Conservation (phyloP, 495 filamentous ascomycete genomes). For the Hypoxylon lienhwacheense region DNA sequence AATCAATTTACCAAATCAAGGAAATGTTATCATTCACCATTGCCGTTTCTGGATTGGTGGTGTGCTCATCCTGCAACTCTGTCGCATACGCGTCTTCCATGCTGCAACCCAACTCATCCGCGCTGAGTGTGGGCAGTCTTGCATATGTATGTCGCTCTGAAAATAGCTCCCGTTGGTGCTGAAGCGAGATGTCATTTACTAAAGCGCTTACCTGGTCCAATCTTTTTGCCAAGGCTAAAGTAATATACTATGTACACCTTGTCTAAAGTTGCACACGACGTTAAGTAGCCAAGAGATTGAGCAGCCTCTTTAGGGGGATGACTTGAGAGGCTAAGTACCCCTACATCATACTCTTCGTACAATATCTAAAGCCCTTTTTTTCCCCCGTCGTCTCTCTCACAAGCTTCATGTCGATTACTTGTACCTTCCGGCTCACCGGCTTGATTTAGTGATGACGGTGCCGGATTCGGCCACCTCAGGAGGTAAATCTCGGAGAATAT, state of each 20-base stretch:
- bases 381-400: neutral
- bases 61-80: conserved; percentile 28
- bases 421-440: conserved; percentile 24
- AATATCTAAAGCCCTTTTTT: conserved; percentile 9
- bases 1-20: conserved; percentile 33
- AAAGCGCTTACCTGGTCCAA: conserved; percentile 33
- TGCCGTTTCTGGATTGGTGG: conserved; percentile 29
- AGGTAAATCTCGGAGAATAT: conserved; percentile 34
- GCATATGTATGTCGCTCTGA: conserved; percentile 34
- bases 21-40: conserved; percentile 19
- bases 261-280: conserved; percentile 22
- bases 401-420: neutral
- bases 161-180: conserved; percentile 38
- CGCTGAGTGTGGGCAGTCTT: conserved; percentile 32
- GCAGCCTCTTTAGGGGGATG: conserved; percentile 22
- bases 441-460: conserved; percentile 14
- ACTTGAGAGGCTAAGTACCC: conserved; percentile 8
- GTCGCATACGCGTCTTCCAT: conserved; percentile 17
- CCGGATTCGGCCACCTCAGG: conserved; percentile 27
- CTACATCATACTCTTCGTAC: conserved; percentile 10
- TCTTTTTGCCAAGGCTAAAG: conserved; percentile 34
- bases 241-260: conserved; percentile 32
- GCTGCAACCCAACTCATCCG: conserved; percentile 27
- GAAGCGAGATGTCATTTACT: conserved; percentile 35
- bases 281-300: conserved; percentile 18